Evolutionary conservation across 164 flowering plant species (phyloP), one percentile per base, ranked within the genome.

Genomic region (Annona squamosa): DNA sequence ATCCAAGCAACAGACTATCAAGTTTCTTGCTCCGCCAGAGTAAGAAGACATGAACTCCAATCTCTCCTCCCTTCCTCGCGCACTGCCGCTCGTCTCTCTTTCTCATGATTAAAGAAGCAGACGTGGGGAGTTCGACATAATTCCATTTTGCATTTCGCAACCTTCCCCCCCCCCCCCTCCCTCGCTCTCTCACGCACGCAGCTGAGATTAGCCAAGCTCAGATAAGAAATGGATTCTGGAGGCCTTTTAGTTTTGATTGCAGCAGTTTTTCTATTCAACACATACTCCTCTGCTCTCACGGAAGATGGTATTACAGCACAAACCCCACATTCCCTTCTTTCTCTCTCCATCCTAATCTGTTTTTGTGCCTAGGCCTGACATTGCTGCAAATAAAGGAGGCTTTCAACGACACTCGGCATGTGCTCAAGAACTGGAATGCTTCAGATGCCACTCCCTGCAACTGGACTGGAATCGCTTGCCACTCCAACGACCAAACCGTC

Each of bases 381-480:
- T 79, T 95, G 88, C 68, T 95, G 85, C 94, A 92, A 79, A 70
- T 95, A 48, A 95, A 84, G 72, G 81, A 68, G 73, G 57, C 75
- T 68, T 84, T 92, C 79, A 92, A 92, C 82, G 98, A 92, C 82
- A 91, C 76, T 48, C 83, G 74, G 67, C 81, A 84, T 56, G 41
- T 77, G 10, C 88, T 95, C 4, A 77, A 80, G n/a, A 83, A 89
- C 82, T 95, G 99, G 99, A 81, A 70, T 52, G 85, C 74, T 67
- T 18, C 86, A 63, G 97, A 94, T 82, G 87, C 83, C 4, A 79
- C 84, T 73, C 99, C 97, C 9, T 95, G 99, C 70, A 56, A 73
- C 57, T 95, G 99, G 99, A 87, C 87, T 81, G 97, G 98, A 37
- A 84, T 95, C 74, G 71, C 87, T 81, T 95, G 99, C 71, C 76